Evolutionary conservation across 1,284 basidiomycete species (phyloP).

Genomic region (Rhodotorula sp.): DNA sequence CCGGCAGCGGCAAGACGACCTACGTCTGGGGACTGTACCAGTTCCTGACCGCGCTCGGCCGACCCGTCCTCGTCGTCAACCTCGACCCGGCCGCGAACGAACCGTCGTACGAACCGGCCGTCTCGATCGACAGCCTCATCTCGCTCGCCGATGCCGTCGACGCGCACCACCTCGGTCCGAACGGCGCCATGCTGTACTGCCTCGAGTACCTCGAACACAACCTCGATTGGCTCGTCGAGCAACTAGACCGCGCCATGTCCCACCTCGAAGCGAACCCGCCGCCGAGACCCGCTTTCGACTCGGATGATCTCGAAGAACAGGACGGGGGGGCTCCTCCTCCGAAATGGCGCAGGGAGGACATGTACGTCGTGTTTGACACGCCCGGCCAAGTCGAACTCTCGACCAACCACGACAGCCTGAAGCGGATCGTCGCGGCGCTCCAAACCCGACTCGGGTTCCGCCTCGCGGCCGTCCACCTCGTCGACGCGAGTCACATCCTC

Average conservation of each 20-base stretch:
- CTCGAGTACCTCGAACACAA: conserved; percentile 97
- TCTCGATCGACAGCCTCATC: conserved; percentile 83
- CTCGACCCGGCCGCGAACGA: conserved; percentile 91
- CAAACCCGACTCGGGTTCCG: conserved; percentile 71
- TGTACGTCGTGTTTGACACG: conserved; percentile 91
- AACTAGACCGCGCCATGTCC: conserved; percentile 57
- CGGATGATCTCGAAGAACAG: conserved; percentile 50
- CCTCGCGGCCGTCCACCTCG: conserved; percentile 88
- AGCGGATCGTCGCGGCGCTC: conserved; percentile 69
- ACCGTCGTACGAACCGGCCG: conserved; percentile 84
- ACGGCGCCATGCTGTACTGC: conserved; percentile 95
- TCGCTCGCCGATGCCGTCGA: conserved; percentile 86
- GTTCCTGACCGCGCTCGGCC: conserved; percentile 78
- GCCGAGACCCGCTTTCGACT: conserved; percentile 12
- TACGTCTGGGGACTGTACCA: conserved; percentile 90
- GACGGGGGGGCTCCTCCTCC: conserved; percentile 5
- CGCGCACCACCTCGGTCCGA: conserved; percentile 82
- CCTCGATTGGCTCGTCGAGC: conserved; percentile 83
- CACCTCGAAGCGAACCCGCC: conserved; percentile 31
- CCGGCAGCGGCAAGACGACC: conserved; percentile 89
- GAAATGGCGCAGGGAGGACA: conserved; percentile 57
- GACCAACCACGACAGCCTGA: conserved; percentile 89
- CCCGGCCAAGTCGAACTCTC: conserved; percentile 97
- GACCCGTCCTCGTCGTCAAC: conserved; percentile 87
- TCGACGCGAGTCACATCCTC: conserved; percentile 94